These are phyloP conservation scores for Trichoderma sp. DNA, from an alignment of 2,329 filamentous ascomycete genomes.

Conservation along the genomic window DNA sequence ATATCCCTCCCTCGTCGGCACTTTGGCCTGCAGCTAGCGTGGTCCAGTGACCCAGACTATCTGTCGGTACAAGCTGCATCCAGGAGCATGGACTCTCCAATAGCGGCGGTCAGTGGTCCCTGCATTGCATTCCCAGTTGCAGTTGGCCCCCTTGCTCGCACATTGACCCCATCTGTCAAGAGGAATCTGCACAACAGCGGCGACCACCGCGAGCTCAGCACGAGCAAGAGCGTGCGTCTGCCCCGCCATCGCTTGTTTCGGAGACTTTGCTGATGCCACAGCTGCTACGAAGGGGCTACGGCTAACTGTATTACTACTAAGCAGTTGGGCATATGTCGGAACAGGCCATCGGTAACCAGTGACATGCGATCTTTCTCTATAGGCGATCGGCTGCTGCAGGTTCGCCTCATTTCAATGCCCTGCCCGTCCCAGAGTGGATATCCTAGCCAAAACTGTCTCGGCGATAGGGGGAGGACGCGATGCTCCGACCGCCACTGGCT, in stretches of 20 bases:
- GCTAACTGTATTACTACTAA: background rate
- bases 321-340: background rate
- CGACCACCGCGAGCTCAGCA: background rate
- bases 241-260: conserved; percentile 16
- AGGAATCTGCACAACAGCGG: conserved; percentile 16
- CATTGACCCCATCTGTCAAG: background rate
- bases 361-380: conserved; percentile 13
- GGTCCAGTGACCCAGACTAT: conserved; percentile 23
- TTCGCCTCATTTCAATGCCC: conserved; percentile 10
- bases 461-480: background rate
- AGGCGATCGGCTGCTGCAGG: conserved; percentile 20
- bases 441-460: background rate
- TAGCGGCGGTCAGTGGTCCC: conserved; percentile 22
- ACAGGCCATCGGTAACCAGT: conserved; percentile 3
- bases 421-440: conserved; percentile 1
- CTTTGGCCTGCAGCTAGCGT: conserved; percentile 19
- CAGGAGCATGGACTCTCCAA: conserved; percentile 6
- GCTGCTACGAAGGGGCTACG: background rate
- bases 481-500: background rate
- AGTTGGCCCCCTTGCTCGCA: background rate
- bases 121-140: conserved; percentile 19
- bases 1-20: conserved; percentile 4
- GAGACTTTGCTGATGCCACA: conserved; percentile 16
- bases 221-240: background rate
- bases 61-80: conserved; percentile 16